Conservation (phyloP, 2,329 filamentous ascomycete genomes). For the Aspergillus aculeatus region DNA sequence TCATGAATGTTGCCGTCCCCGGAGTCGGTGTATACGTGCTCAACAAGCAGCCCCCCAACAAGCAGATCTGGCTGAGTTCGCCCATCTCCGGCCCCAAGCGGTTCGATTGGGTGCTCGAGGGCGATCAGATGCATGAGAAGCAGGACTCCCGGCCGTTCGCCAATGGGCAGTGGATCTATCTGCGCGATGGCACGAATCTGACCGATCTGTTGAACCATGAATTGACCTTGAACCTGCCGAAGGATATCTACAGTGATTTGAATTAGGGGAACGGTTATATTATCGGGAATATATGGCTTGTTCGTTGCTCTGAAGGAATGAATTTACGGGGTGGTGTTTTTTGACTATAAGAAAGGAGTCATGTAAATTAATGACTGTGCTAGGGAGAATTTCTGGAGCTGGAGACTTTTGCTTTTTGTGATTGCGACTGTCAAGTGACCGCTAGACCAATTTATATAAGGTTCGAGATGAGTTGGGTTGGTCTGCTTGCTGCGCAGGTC, state of each 20-base stretch:
- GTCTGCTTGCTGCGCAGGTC: not conserved
- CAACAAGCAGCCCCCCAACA: slow-evolving; percentile 98
- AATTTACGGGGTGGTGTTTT: not conserved
- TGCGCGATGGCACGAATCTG: slow-evolving; percentile 76
- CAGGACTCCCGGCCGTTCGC: slow-evolving; percentile 60
- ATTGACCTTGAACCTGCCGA: slow-evolving; percentile 63
- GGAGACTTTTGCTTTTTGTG: not conserved
- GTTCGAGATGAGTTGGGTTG: not conserved
- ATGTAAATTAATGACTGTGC: not conserved
- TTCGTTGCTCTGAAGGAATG: not conserved
- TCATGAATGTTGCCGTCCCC: slow-evolving; percentile 72
- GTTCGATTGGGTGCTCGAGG: slow-evolving; percentile 77
- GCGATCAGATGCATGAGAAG: slow-evolving; percentile 74
- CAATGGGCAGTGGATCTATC: slow-evolving; percentile 79
- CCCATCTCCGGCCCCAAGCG: slow-evolving; percentile 89
- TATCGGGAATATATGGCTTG: too few relatives aligned
- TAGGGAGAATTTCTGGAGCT: not conserved
- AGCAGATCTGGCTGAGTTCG: slow-evolving; percentile 94
- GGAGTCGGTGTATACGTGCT: slow-evolving; percentile 80
- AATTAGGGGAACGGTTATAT: slow-evolving; percentile 10
- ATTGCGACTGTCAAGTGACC: not conserved
- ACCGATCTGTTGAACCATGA: slow-evolving; percentile 72
- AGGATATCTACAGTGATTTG: slow-evolving; percentile 36
- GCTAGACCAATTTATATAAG: not conserved
- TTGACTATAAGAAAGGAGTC: not conserved